Base-by-base conservation (phyloP, 228 moss, liverwort and hornwort species). In the Sphagnum magellanicum region DNA sequence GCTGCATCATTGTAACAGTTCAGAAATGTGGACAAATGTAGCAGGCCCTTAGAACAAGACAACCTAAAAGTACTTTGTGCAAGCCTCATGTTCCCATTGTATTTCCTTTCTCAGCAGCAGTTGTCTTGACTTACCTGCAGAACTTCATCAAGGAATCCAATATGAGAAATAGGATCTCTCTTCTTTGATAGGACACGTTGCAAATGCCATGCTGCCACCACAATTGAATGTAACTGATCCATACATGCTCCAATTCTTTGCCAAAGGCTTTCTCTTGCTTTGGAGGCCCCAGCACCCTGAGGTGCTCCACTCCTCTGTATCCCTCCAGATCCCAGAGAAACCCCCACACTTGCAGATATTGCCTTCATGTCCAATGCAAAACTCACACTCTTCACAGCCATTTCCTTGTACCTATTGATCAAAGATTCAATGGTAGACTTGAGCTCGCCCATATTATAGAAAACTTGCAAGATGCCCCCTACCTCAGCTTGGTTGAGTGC, bases 341-440 rank as follows among this genome's bases (percentile, higher is more conserved):
- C 80, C 55, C 93, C 88, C 32, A 90, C 91, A 74, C 90, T 97
- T 15, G 91, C 88, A 49, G 97, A 97, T 61, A 97, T 97, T 48
- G 91, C 91, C 77, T 97, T 97, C 93, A 97, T 93, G 77, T 91
- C 97, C 82, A 97, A 74, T 52, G 97, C 97, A 70, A 84, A 76
- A 77, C 91, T 81, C 17, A 97, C 97, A 75, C 90, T 84, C 70
- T 88, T 93, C 65, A 88, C 77, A 57, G 88, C 88, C 78, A 88
- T 73, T 46, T 80, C 83, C 79, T 93, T 97, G 66, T 97, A 97
- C 66, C 91, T 97, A 50, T 72, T 83, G 14, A 93, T 97, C 66
- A 90, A 65, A 16, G 87, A 77, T 70, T 97, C 97, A 5, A 97
- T 90, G 11, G 91, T 93, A 50, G 88, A 81, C 77, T 89, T 97